These are phyloP conservation scores for Aphanomyces astaci DNA, from an alignment of 352 stramenopile species.

Conservation along the genomic window DNA sequence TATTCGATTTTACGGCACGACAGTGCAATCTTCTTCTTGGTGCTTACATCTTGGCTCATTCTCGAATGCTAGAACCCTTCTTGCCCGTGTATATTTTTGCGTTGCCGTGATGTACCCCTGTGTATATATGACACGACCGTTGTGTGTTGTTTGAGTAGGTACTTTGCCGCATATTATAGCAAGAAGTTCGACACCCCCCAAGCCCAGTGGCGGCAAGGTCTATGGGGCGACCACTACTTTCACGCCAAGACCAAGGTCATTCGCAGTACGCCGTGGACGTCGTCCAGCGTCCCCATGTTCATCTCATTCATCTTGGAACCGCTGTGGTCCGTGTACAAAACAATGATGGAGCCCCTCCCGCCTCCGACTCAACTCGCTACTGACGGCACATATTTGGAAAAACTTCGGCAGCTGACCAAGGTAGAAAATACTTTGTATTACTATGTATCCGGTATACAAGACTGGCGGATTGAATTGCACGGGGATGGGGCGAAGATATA, in stretches of 20 bases:
- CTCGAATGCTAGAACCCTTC: too few species aligned
- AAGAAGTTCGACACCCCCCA: slow-evolving; percentile 63
- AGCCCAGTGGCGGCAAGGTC: slow-evolving; percentile 52
- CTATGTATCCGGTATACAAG: too few species aligned
- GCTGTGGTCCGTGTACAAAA: slow-evolving; percentile 85
- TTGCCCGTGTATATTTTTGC: too few species aligned
- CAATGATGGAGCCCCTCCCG: slow-evolving; percentile 31
- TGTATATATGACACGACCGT: background rate
- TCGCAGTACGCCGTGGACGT: slow-evolving; percentile 60
- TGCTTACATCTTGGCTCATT: too few species aligned
- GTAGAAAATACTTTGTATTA: too few species aligned
- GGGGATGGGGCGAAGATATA: too few species aligned
- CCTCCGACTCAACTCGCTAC: slow-evolving; percentile 45
- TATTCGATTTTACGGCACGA: too few species aligned
- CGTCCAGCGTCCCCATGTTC: slow-evolving; percentile 84
- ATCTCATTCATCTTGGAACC: slow-evolving; percentile 87
- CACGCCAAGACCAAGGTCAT: slow-evolving; percentile 88
- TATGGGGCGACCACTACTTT: slow-evolving; percentile 91
- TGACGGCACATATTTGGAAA: slow-evolving; percentile 20
- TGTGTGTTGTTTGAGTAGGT: slow-evolving; percentile 13
- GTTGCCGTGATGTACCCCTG: too few species aligned
- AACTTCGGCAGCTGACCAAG: slow-evolving; percentile 50
- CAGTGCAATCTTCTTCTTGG: too few species aligned
- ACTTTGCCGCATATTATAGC: slow-evolving; percentile 64
- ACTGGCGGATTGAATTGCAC: too few species aligned